phyloP scores from a whole-genome alignment of 192 early-diverging fungal genomes.

The Thamnidium elegans region DNA sequence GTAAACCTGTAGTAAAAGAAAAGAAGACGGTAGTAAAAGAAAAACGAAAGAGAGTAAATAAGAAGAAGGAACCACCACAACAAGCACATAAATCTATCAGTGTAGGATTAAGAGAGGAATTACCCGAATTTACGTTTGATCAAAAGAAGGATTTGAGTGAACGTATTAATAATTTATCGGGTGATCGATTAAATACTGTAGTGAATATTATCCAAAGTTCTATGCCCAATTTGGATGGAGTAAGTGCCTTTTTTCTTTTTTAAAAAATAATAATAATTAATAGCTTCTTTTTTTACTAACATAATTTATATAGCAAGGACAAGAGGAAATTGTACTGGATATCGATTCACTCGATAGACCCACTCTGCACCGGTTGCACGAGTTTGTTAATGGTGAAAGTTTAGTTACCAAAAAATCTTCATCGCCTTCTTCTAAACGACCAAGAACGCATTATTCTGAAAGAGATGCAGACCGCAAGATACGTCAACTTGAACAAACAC shows the following conservation, averaged over 20 bases:
- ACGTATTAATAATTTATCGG: conserved; percentile 58
- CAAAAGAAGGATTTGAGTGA: conserved; percentile 86
- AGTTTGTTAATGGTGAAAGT: conserved; percentile 69
- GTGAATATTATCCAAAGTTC: conserved; percentile 70
- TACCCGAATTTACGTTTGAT: conserved; percentile 70
- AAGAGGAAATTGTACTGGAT: conserved; percentile 94
- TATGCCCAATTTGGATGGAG: conserved; percentile 58
- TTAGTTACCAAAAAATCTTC: conserved; percentile 31
- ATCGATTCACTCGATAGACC: conserved; percentile 84
- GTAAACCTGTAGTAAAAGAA: conserved; percentile 9
- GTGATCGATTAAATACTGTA: conserved; percentile 64
- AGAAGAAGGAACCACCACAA: background rate
- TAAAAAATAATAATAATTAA: background rate
- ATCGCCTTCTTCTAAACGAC: conserved; percentile 44
- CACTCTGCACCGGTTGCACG: conserved; percentile 82
- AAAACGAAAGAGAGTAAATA: conserved; percentile 10
- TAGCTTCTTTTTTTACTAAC: too few species aligned
- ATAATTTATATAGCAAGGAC: conserved; percentile 42
- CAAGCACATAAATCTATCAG: background rate
- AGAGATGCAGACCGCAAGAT: conserved; percentile 50
- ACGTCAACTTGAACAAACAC: conserved; percentile 39
- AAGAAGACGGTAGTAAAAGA: conserved; percentile 1
- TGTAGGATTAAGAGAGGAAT: conserved; percentile 30
- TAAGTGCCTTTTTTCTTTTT: conserved; percentile 36
- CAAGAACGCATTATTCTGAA: conserved; percentile 39